Base-by-base conservation (phyloP, 2,329 filamentous ascomycete genomes). In the Hymenoscyphus salicellus region DNA sequence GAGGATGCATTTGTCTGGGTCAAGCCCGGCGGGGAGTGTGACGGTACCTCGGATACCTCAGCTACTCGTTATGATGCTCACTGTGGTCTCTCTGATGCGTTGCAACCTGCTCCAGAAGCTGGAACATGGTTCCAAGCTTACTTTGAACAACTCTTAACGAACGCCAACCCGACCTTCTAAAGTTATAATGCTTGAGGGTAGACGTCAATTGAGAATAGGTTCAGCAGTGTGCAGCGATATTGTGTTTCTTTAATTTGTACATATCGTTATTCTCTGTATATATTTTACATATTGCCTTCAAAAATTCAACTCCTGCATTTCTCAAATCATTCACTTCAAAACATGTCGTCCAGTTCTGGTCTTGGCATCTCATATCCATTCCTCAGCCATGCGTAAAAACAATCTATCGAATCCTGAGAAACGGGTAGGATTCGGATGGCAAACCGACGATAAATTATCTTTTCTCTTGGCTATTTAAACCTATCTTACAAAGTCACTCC, bases 1-100 rank as follows among this genome's bases (percentile, higher is more conserved):
- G 79, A 83, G 38, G 88, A 90, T 74, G 86, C 87, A 49, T 87
- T 90, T 69, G 87, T 89, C 64, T 90, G 88, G 88, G 79, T 89
- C 70, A 90, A 90, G 82, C 88, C 88, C 4, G 88, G 88, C 68
- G 82, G 82, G 66, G 82, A 84, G 74, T 72, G 72, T 63, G 75
- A 78, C 65, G 76, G 76, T 68, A 78, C 76, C 30, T 80, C 78
- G 2, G 70, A 82, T 64, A 75, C 73, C 32, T 72, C 71, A 33
- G 76, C 82, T 10, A 59, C 73, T 6, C 78, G 83, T 61, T 86
- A 83, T 72, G 83, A 86, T 72, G 75, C 75, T 28, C 78, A 83
- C 72, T 85, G 83, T 60, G 82, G 83, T 55, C 74, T 76, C 30
- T 65, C 72, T n/a, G 79, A 81, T 74, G 77, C 87, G 1, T 77